Evolutionary conservation across 2,329 filamentous ascomycete species (phyloP).

Genomic region (Pseudogymnoascus sp.): DNA sequence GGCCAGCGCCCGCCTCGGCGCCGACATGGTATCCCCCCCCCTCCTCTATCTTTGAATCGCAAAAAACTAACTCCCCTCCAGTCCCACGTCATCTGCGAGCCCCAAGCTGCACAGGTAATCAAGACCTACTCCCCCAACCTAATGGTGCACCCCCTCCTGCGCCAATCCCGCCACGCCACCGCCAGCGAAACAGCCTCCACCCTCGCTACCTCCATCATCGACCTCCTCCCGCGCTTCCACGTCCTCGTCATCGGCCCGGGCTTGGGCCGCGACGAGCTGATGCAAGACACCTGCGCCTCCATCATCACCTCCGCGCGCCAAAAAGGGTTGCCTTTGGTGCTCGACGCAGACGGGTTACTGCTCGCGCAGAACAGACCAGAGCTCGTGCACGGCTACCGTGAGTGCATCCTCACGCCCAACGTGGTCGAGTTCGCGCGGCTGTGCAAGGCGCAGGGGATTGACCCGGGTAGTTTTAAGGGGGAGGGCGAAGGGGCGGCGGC

Average conservation of each 20-base stretch:
- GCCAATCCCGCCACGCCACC: conserved; percentile 54
- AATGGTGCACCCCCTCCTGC: conserved; percentile 97
- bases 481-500: conserved; percentile 44
- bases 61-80: conserved; percentile 26
- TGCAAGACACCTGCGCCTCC: conserved; percentile 75
- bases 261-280: conserved; percentile 78
- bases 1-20: conserved; percentile 83
- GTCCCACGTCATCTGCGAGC: conserved; percentile 95
- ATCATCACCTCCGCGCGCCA: conserved; percentile 74
- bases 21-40: conserved; percentile 62
- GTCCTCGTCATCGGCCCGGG: conserved; percentile 90
- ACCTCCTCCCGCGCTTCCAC: conserved; percentile 78
- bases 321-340: conserved; percentile 66
- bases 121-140: conserved; percentile 97
- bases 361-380: conserved; percentile 69
- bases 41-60: neutral
- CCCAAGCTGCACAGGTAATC: conserved; percentile 76
- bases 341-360: conserved; percentile 84
- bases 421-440: conserved; percentile 84
- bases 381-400: conserved; percentile 69
- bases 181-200: conserved; percentile 46
- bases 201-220: conserved; percentile 62
- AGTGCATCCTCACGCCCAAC: conserved; percentile 88
- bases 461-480: conserved; percentile 38
- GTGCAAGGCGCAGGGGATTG: conserved; percentile 65